Evolutionary conservation across 1,139 yeast species (phyloP), one percentile per base, ranked within the genome.

Genomic region (Blastobotrys apis): DNA sequence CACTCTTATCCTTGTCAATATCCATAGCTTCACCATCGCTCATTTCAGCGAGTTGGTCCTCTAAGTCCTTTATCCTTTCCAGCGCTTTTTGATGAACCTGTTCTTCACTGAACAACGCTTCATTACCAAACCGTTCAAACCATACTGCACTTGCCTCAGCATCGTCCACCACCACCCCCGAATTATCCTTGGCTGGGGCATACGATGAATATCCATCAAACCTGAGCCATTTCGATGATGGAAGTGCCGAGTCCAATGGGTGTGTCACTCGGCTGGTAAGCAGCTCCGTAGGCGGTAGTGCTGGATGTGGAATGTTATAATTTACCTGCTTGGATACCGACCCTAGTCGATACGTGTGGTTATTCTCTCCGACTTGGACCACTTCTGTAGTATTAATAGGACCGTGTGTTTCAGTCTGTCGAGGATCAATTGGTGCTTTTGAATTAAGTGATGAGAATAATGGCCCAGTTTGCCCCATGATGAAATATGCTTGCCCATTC

Each of bases 171-270:
- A 86, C 81, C 2, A 84, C 72, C 22, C 79, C 80, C 36, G 76
- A 74, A 63, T 84, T 87, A 61, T 88, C 96, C 34, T 73, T 66
- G 1, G 73, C 63, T 3, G 97, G 97, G 0, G 94, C 95, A 74
- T 87, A 90, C 10, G 87, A 77, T 46, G 75, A 73, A 49, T 74
- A 77, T 8, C 74, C 74, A 41, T 81, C 80, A 43, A 81, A 81
- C 42, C 75, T 75, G 43, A 90, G 67, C 97, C 97, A 92, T 41
- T 79, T 78, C 1, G 95, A 82, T 5, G 85, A 75, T 5, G 94
- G 86, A 41, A 90, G 69, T 6, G 87, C 80, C 53, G 82, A 82
- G 85, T 94, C 84, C 50, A 84, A 84, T 12, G 97, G 96, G 62
- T 88, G 95, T n/a, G n/a, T n/a, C 55, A 83, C 73, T 59, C 85